Base-by-base conservation (phyloP, 768 basidiomycete species). In the Pholiota molesta region DNA sequence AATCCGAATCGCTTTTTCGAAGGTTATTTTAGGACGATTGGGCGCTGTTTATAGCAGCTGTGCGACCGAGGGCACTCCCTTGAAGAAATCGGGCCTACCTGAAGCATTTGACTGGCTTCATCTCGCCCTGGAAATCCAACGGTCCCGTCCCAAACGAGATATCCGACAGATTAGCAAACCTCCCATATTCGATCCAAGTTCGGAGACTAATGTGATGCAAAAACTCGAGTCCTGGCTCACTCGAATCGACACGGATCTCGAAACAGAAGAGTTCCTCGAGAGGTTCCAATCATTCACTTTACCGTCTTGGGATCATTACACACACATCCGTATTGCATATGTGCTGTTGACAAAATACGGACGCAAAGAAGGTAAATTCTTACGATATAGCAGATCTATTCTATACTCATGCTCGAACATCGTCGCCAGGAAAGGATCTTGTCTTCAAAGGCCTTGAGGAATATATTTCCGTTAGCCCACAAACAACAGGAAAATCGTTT, bases 261-360 rank as follows among this genome's bases (percentile, higher is more conserved):
- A 66, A 3, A 37, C 75, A 2, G 65, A 75, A 11, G 73, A 70
- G 10, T 79, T 81, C 61, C 59, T 82, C 5, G 53, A 65, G 0
- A 69, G 74, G 57, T 82, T 83, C 57, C 59, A 73, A 8, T 53
- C 69, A 1, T 63, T 73, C 52, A 67, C 51, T 10, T 68, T 83
- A 19, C 78, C 79, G 1, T 64, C 73, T 14, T 83, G 81, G 81
- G 82, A 83, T 65, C 81, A 83, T 64, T 82, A 81, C 66, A 81
- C 78, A 11, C 80, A 80, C 51, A 77, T 81, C 21, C 79, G 80
- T 1, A 69, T 81, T 29, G 78, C 79, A 5, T 83, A 77, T 61
- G 65, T 78, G n/a, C 62, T 80, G 52, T 71, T 82, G 16, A 77
- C 68, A 7, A 77, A 68, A 29, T 71, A 78, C 60, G 80, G 80